Percentiles rank a stretch among this genome's conserved stretches.
Evolutionary conservation across 495 filamentous ascomycete species (phyloP).

Genomic region (Aspergillus hancockii): DNA sequence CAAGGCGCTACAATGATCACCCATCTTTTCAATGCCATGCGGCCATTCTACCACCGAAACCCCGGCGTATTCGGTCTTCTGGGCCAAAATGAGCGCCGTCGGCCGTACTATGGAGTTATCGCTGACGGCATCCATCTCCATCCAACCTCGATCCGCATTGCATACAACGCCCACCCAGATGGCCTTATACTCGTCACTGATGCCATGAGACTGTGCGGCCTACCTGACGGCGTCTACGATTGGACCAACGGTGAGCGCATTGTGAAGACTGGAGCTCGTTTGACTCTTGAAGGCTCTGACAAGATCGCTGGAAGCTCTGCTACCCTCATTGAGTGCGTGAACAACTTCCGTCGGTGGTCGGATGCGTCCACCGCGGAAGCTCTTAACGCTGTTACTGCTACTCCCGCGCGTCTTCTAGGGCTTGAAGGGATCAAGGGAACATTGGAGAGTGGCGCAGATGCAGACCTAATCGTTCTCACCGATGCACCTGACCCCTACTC

Average conservation of each 20-base stretch:
- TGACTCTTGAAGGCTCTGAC: slow-evolving; percentile 69
- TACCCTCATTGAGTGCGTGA: slow-evolving; percentile 76
- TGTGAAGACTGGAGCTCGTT: slow-evolving; percentile 63
- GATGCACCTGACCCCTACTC: slow-evolving; percentile 49
- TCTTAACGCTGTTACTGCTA: slow-evolving; percentile 68
- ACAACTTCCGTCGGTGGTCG: slow-evolving; percentile 75
- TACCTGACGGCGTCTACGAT: slow-evolving; percentile 74
- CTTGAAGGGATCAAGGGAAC: slow-evolving; percentile 66
- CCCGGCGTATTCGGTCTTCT: slow-evolving; percentile 82
- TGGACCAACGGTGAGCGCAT: slow-evolving; percentile 78
- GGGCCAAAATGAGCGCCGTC: slow-evolving; percentile 44
- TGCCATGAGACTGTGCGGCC: slow-evolving; percentile 61
- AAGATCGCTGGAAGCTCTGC: slow-evolving; percentile 73
- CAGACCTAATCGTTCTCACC: slow-evolving; percentile 72
- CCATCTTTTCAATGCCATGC: slow-evolving; percentile 90
- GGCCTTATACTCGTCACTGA: slow-evolving; percentile 63
- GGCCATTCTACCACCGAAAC: slow-evolving; percentile 79
- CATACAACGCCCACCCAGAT: slow-evolving; percentile 56
- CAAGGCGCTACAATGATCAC: slow-evolving; percentile 81
- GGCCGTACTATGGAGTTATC: slow-evolving; percentile 62
- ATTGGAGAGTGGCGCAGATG: slow-evolving; percentile 70
- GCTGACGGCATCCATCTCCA: slow-evolving; percentile 66
- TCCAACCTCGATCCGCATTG: slow-evolving; percentile 58
- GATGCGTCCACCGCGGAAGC: slow-evolving; percentile 63
- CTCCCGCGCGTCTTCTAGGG: slow-evolving; percentile 73